These are phyloP conservation scores for Populus deltoides DNA, from an alignment of 345 rosid genomes.

Conservation along the genomic window DNA sequence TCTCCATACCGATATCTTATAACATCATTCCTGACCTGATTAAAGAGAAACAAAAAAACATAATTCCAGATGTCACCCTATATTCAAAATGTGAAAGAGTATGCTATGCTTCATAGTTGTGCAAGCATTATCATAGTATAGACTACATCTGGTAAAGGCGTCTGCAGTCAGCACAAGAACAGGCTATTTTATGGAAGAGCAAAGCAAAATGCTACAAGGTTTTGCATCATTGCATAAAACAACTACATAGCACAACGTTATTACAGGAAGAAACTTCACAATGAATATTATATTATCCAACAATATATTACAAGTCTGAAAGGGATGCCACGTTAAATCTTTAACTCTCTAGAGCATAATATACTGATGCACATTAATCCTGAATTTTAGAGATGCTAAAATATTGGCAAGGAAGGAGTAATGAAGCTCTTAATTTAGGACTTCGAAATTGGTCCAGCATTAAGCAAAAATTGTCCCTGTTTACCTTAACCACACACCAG, in stretches of 20 bases:
- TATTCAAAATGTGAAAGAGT: not conserved
- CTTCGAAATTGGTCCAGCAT: not conserved
- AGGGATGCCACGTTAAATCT: not conserved
- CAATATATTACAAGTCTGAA: not conserved
- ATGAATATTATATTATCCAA: not conserved
- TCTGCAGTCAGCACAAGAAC: not conserved
- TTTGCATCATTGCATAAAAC: not conserved
- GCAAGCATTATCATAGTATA: not conserved
- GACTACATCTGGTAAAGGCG: not conserved
- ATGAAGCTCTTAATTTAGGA: not conserved
- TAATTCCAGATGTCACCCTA: constrained; percentile 7
- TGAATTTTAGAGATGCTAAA: not conserved
- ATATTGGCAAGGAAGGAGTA: not conserved
- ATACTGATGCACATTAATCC: not conserved
- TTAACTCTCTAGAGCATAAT: not conserved
- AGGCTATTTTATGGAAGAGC: not conserved
- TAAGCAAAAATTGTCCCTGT: not conserved
- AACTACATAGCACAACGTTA: not conserved
- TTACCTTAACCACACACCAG: not conserved
- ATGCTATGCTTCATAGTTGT: not conserved
- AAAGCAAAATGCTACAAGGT: not conserved
- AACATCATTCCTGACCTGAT: constrained; percentile 81
- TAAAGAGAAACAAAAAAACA: constrained; percentile 13
- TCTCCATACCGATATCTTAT: constrained; percentile 89
- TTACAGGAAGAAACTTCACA: not conserved